Percentiles rank a stretch among this genome's conserved stretches.
These are phyloP conservation scores for Ogataea trehaloabstinens DNA, from an alignment of 805 yeast species.

Conservation along the genomic window DNA sequence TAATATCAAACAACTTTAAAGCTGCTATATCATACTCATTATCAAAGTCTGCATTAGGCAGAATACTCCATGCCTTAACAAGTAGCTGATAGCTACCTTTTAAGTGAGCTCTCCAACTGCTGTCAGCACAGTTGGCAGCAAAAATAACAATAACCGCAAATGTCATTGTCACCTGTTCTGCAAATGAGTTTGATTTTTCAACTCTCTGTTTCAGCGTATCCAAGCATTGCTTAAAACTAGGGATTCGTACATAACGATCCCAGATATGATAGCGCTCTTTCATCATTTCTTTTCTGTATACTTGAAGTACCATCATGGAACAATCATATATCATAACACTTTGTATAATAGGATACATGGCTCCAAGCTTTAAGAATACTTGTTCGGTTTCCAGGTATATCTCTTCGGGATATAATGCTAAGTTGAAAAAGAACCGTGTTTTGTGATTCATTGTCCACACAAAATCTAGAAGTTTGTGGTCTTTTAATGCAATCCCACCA, in stretches of 20 bases:
- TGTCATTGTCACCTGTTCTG: slow-evolving; percentile 5
- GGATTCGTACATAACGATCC: not conserved
- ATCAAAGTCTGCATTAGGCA: not conserved
- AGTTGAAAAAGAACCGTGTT: slow-evolving; percentile 3
- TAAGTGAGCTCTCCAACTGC: slow-evolving; percentile 5
- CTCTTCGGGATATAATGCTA: slow-evolving; percentile 2
- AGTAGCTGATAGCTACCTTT: slow-evolving; percentile 4
- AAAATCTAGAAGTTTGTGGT: slow-evolving; percentile 1
- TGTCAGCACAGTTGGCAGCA: slow-evolving; percentile 3
- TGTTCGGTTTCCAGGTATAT: not conserved
- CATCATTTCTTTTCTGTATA: not conserved
- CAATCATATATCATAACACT: slow-evolving; percentile 3
- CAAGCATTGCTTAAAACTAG: slow-evolving; percentile 4
- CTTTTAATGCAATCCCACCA: not conserved
- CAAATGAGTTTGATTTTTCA: slow-evolving; percentile 1
- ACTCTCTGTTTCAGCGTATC: slow-evolving; percentile 1
- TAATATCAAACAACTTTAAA: slow-evolving; percentile 3
- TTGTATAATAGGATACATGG: not conserved
- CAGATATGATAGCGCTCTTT: not conserved
- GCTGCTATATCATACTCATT: slow-evolving; percentile 1
- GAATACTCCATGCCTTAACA: not conserved
- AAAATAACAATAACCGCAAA: slow-evolving; percentile 4
- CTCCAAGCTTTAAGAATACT: not conserved
- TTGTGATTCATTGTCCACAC: slow-evolving; percentile 4
- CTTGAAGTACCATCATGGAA: slow-evolving; percentile 1